These are phyloP conservation scores for Pseudocercospora fuligena DNA, from an alignment of 2,329 filamentous ascomycete species.

Conservation along the genomic window DNA sequence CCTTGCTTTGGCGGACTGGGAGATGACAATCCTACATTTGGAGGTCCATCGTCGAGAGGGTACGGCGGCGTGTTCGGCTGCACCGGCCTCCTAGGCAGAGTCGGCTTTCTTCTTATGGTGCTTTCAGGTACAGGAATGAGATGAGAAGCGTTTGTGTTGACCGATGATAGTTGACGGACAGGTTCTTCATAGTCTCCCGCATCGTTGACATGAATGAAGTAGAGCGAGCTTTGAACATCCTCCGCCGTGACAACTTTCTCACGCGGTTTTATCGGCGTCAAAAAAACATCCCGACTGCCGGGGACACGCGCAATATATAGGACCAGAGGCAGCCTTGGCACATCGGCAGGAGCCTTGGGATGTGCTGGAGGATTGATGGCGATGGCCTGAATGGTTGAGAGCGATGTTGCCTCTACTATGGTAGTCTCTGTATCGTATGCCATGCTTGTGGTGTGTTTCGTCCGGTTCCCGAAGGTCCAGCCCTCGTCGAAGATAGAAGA, in stretches of 20 bases:
- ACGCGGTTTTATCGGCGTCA: conserved; percentile 87
- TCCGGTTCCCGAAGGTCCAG: background rate
- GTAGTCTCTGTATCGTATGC: conserved; percentile 34
- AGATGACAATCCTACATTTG: conserved; percentile 4
- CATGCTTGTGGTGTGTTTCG: background rate
- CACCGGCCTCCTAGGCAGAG: conserved; percentile 25
- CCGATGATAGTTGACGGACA: conserved; percentile 24
- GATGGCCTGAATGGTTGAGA: conserved; percentile 77
- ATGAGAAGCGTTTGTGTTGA: conserved; percentile 31
- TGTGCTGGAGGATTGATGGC: conserved; percentile 87
- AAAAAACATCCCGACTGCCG: conserved; percentile 88
- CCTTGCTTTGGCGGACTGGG: conserved; percentile 19
- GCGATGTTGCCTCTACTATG: conserved; percentile 76
- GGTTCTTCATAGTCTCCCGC: conserved; percentile 61
- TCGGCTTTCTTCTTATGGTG: conserved; percentile 26
- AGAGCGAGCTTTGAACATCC: conserved; percentile 85
- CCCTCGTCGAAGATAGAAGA: background rate
- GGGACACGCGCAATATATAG: conserved; percentile 95
- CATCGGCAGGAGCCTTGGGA: conserved; percentile 74
- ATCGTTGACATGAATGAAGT: conserved; percentile 80
- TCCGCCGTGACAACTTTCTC: conserved; percentile 85
- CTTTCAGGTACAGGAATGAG: conserved; percentile 25
- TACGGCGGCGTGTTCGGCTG: conserved; percentile 30
- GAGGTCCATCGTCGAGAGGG: conserved; percentile 23
- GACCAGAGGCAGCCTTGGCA: conserved; percentile 67